Conservation (phyloP, 371 early-diverging fungal genomes). For the Blastocladiella emersonii region DNA sequence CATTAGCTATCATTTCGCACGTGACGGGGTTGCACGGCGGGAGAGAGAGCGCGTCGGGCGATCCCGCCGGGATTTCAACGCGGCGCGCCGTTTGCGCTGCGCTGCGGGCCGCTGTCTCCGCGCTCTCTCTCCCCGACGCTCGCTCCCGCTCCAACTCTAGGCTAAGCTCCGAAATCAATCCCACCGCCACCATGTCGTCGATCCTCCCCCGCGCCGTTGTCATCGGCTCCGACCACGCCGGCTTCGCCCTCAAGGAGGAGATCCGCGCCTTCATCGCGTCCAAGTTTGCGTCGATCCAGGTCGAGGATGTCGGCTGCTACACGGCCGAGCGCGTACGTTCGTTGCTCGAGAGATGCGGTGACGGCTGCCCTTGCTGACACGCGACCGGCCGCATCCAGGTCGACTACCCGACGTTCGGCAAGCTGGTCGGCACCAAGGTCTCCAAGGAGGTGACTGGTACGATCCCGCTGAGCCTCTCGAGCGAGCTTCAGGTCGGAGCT, state of each 20-base stretch:
- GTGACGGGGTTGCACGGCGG: too few species aligned
- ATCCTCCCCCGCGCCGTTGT: slow-evolving; percentile 4
- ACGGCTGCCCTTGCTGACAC: neutral
- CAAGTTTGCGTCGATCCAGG: neutral
- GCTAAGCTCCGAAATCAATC: too few species aligned
- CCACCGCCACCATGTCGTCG: neutral
- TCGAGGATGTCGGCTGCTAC: slow-evolving; percentile 12
- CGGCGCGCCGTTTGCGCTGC: too few species aligned
- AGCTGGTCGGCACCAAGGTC: slow-evolving; percentile 6
- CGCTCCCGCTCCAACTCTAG: too few species aligned
- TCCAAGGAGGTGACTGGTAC: slow-evolving; percentile 1
- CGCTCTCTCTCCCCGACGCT: too few species aligned
- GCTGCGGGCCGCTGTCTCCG: too few species aligned
- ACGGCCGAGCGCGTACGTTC: slow-evolving; percentile 6
- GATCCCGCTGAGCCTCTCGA: too few species aligned
- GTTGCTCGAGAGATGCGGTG: too few species aligned
- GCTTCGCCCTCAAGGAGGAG: slow-evolving; percentile 9
- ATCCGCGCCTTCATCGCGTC: slow-evolving; percentile 1
- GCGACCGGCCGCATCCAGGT: neutral
- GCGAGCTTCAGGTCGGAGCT: too few species aligned
- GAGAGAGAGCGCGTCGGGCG: too few species aligned
- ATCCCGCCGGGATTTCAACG: too few species aligned
- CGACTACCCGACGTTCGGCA: slow-evolving; percentile 9
- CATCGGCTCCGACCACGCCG: slow-evolving; percentile 13
- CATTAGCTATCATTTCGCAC: too few species aligned